Evolutionary conservation across 495 filamentous ascomycete genomes (phyloP), one percentile per base, ranked within the genome.

Genomic region (Baudoinia panamericana): DNA sequence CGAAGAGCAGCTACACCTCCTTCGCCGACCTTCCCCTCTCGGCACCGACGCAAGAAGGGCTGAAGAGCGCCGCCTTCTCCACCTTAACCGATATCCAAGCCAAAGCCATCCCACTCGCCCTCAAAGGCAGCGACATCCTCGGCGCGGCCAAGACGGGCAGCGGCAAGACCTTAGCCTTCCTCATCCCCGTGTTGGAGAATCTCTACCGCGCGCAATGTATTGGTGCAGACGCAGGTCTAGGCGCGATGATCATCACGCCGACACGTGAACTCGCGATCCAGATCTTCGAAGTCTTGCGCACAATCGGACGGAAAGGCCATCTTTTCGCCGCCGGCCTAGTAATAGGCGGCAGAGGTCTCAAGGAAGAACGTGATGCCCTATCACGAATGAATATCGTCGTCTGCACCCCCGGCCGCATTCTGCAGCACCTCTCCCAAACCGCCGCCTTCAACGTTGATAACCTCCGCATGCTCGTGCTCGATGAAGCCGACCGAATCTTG

Each of bases 311-410:
- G 29, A 76, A 87, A 30, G 61, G 61, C 31, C 90, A 99, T 59
- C 67, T 74, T 16, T 94, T 96, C 57, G 92, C 88, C 2, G 90
- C 90, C 1, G 90, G 92, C 0, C 58, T 99, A 51, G 76, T 99
- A 1, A 95, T 95, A 51, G 90, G 90, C n/a, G 90, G 90, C 7
- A 92, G 87, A 66, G 83, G 73, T 63, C 53, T 94, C 52, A 73
- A 78, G 48, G 86, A 95, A 56, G 88, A 99, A 60, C 76, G 78
- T 30, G 83, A 88, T 47, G 70, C 88, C 25, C 55, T 99, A 39
- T 76, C 78, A 10, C 70, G 85, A 44, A 99, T 99, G 92, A 95
- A 96, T 50, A 99, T 99, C 33, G 62, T 99, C 10, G 87, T 99
- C 2, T 93, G 88, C 55, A 99, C 90, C 2, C 90, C 90, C 0